These are phyloP conservation scores for Penicillium daleae DNA, from an alignment of 495 filamentous ascomycete species.

Conservation along the genomic window DNA sequence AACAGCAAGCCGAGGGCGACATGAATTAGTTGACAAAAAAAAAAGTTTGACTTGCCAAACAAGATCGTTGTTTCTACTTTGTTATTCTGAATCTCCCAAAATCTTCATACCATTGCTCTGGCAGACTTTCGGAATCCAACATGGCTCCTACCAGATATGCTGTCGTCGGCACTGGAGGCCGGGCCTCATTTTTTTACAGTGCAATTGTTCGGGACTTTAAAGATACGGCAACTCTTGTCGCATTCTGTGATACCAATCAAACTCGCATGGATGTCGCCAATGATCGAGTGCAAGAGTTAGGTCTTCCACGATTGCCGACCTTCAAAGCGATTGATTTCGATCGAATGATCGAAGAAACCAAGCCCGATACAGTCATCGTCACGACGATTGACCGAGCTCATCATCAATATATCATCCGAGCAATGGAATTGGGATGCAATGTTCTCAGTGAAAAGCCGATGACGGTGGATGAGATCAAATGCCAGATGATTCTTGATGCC, in stretches of 20 bases:
- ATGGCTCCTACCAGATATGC: constrained; percentile 33
- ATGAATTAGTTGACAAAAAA: neutral
- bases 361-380: constrained; percentile 59
- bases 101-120: neutral
- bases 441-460: constrained; percentile 65
- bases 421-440: constrained; percentile 58
- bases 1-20: neutral
- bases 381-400: constrained; percentile 64
- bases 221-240: constrained; percentile 52
- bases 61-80: neutral
- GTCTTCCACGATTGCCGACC: constrained; percentile 42
- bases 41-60: neutral
- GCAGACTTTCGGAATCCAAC: neutral
- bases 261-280: constrained; percentile 39
- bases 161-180: constrained; percentile 39
- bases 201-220: constrained; percentile 54
- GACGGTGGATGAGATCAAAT: constrained; percentile 59
- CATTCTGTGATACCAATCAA: constrained; percentile 42
- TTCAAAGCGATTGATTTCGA: constrained; percentile 57
- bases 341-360: constrained; percentile 54
- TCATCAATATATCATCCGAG: constrained; percentile 57
- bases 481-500: constrained; percentile 46
- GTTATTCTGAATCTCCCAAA: neutral
- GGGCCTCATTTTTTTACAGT: constrained; percentile 56
- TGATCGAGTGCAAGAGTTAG: constrained; percentile 26